Percentiles rank a stretch among this genome's conserved stretches.
phyloP scores from a whole-genome alignment of 208 protist species.

The Balamuthia mandrillaris region DNA sequence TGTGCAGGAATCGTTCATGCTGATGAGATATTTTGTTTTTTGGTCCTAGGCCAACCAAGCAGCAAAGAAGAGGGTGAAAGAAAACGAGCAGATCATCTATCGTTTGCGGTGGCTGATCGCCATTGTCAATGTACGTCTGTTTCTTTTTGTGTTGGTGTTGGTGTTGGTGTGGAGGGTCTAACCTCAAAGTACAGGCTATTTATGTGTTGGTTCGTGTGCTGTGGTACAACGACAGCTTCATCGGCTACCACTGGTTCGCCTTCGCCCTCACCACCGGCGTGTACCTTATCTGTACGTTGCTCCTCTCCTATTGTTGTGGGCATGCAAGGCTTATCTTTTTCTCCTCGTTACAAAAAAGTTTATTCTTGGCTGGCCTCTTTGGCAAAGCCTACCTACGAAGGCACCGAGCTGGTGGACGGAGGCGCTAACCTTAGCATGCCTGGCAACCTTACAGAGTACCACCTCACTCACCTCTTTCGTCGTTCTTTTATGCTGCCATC shows the following conservation, averaged over 20 bases:
- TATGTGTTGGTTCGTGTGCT: too few species aligned
- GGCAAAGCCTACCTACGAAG: conserved; percentile 14
- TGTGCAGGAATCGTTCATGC: too few species aligned
- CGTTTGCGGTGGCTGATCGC: neutral
- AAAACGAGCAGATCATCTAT: conserved; percentile 28
- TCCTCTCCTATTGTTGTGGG: too few species aligned
- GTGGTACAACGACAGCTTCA: too few species aligned
- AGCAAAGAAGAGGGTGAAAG: conserved; percentile 13
- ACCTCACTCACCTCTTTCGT: neutral
- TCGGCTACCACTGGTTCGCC: too few species aligned
- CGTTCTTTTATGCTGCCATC: neutral
- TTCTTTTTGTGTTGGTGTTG: neutral
- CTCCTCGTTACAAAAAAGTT: too few species aligned
- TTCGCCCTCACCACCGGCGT: too few species aligned
- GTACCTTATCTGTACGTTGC: too few species aligned
- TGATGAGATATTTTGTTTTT: too few species aligned
- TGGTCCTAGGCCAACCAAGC: conserved; percentile 45
- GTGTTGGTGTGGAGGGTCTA: too few species aligned
- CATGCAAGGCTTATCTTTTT: too few species aligned
- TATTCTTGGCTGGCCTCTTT: neutral
- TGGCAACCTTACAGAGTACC: conserved; percentile 23
- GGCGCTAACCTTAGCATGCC: conserved; percentile 17
- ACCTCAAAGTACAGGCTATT: too few species aligned
- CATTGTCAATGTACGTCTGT: conserved; percentile 3
- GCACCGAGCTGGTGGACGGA: conserved; percentile 20